Percentiles rank a stretch among this genome's conserved stretches.
Conservation (phyloP, 805 yeast species). For the Middelhovenomyces tepae region DNA sequence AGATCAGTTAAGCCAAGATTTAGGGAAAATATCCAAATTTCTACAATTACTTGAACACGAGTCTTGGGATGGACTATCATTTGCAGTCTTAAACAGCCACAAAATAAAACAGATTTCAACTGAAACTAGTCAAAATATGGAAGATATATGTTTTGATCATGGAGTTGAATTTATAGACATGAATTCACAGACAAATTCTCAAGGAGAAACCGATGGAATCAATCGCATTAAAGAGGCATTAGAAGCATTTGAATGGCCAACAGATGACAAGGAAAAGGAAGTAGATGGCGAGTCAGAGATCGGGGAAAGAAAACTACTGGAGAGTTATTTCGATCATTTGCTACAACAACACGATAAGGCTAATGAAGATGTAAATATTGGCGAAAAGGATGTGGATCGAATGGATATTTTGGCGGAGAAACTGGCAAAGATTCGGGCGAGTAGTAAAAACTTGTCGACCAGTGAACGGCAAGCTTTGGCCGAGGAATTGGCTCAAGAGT, state of each 20-base stretch:
- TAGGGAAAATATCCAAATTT: slow-evolving; percentile 14
- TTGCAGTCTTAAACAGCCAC: slow-evolving; percentile 18
- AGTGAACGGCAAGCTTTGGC: neutral
- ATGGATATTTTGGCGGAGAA: neutral
- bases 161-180: slow-evolving; percentile 23
- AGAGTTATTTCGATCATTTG: neutral
- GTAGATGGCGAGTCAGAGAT: slow-evolving; percentile 11
- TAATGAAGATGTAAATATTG: neutral
- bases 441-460: neutral
- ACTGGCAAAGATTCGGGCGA: neutral
- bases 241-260: slow-evolving; percentile 17
- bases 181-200: slow-evolving; percentile 9
- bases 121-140: slow-evolving; percentile 4
- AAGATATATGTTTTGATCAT: slow-evolving; percentile 16
- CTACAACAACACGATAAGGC: slow-evolving; percentile 5
- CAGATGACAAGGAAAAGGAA: slow-evolving; percentile 10
- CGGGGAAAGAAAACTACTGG: slow-evolving; percentile 5
- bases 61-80: slow-evolving; percentile 19
- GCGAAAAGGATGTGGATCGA: slow-evolving; percentile 3
- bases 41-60: slow-evolving; percentile 17
- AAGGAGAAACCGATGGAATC: slow-evolving; percentile 18
- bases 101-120: slow-evolving; percentile 6
- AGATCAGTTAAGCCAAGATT: slow-evolving; percentile 9
- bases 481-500: slow-evolving; percentile 1
- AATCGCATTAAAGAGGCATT: slow-evolving; percentile 23